These are phyloP conservation scores for Wickerhamomyces bisporus DNA, from an alignment of 805 yeast species.

Conservation along the genomic window DNA sequence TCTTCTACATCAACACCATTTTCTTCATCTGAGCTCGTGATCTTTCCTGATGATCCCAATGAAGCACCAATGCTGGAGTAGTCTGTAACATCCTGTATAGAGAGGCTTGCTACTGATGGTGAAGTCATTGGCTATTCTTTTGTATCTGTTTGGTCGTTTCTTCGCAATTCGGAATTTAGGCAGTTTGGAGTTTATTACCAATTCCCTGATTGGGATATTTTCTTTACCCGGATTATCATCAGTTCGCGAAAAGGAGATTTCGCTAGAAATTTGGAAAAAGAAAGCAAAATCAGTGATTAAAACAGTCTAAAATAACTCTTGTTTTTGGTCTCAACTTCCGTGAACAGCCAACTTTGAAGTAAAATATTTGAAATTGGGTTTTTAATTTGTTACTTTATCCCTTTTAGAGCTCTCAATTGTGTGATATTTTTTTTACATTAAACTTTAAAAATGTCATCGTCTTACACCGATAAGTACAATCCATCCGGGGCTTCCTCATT, in stretches of 20 bases:
- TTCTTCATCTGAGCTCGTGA: background rate
- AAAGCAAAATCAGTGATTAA: too few species aligned
- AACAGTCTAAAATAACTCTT: too few species aligned
- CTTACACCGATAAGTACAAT: constrained; percentile 18
- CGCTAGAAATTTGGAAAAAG: background rate
- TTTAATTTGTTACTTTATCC: too few species aligned
- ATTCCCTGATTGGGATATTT: too few species aligned
- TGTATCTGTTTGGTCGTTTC: background rate
- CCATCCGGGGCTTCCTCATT: constrained; percentile 26
- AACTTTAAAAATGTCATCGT: constrained; percentile 13
- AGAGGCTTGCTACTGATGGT: background rate
- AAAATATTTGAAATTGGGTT: too few species aligned
- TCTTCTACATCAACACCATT: background rate
- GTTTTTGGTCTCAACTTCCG: too few species aligned
- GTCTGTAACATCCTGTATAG: too few species aligned
- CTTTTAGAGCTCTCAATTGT: too few species aligned
- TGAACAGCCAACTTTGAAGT: too few species aligned
- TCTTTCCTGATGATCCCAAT: constrained; percentile 1
- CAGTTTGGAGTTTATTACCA: too few species aligned
- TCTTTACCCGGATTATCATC: too few species aligned
- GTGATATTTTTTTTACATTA: background rate
- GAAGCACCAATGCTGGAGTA: background rate
- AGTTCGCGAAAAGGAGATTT: constrained; percentile 3
- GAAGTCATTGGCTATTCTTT: background rate
- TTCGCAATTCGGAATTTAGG: too few species aligned